Base-by-base conservation (phyloP, 176 grass and related monocot species). In the Oryza coarctata region DNA sequence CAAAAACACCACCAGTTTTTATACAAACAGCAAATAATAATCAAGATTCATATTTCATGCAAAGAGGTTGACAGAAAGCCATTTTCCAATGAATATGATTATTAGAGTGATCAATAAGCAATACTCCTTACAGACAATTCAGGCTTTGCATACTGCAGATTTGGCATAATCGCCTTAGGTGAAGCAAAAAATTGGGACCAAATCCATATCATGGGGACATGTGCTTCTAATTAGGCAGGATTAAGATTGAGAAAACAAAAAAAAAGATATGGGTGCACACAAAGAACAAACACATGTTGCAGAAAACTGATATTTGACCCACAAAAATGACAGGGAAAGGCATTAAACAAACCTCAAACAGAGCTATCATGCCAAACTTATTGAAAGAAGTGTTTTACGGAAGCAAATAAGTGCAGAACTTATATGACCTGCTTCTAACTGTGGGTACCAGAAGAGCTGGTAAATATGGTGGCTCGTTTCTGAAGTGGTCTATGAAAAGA, bases 81-180 rank as follows among this genome's bases (percentile, higher is more conserved):
- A 47, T n/a, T 32, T 66, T 26, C 26, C 26, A 32, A 15, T 29
- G 17, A 41, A 65, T 67, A 79, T 47, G 40, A 66, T 66, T 63
- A 47, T 9, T 47, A 66, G 39, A 23, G 2, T 45, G 30, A 67
- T 41, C 65, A 47, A 79, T 33, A 79, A 79, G 76, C 44, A 66
- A 79, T 31, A 28, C 44, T 33, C 40, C 40, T 11, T 8, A 23
- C 45, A 33, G 39, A 40, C 22, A 60, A 17, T 79, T 66, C 41
- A 63, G 58, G 61, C 36, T 65, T 65, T 65, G 27, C 5, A 33
- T 23, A 8, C 5, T 5, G 2, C 17, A 23, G 29, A 66, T 34
- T 66, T 66, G 28, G 29, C 63, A 23, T 32, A 49, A 66, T 66
- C 30, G 6, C 63, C 13, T 66, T 33, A 6, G 13, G 5, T 32